phyloP scores from a whole-genome alignment of 352 stramenopile genomes.

The Globisporangium cylindrosporum region DNA sequence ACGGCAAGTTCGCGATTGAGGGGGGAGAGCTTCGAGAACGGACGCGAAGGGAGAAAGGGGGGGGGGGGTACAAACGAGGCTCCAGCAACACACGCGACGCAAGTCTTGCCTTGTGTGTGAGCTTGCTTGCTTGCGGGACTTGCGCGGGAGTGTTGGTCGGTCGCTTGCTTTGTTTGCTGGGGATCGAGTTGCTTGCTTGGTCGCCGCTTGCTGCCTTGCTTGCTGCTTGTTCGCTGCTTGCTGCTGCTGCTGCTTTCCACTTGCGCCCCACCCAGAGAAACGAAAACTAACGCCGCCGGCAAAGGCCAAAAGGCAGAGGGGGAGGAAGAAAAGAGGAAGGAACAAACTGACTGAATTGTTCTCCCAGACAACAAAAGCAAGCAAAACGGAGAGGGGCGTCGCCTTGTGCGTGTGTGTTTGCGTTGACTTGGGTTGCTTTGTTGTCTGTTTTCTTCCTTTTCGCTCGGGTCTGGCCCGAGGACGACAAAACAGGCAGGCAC shows the following conservation, averaged over 20 bases:
- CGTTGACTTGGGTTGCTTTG: background rate
- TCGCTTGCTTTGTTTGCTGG: background rate
- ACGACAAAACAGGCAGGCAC: background rate
- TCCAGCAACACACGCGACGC: background rate
- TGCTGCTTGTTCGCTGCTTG: constrained; percentile 1
- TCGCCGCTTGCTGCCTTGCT: background rate
- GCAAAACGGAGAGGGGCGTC: background rate
- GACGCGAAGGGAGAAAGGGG: background rate
- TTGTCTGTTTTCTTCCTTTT: background rate
- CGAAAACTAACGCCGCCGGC: constrained; percentile 45
- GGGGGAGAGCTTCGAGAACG: constrained; percentile 5
- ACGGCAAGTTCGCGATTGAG: constrained; percentile 8
- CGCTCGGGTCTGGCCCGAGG: background rate
- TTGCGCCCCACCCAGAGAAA: constrained; percentile 58
- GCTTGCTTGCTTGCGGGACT: background rate
- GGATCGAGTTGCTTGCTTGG: background rate
- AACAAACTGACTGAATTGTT: background rate
- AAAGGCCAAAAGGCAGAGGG: background rate
- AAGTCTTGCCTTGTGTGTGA: background rate
- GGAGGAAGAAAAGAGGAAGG: background rate
- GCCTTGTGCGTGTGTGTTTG: constrained; percentile 17
- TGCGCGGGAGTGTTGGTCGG: constrained; percentile 1
- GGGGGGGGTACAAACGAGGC: constrained; percentile 7
- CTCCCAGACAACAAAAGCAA: background rate
- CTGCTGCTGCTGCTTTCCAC: background rate